A percentile compares a stretch with the other conserved stretches of the same genome.
phyloP scores from a whole-genome alignment of 768 basidiomycete species.

The Phaffia tasmanica region DNA sequence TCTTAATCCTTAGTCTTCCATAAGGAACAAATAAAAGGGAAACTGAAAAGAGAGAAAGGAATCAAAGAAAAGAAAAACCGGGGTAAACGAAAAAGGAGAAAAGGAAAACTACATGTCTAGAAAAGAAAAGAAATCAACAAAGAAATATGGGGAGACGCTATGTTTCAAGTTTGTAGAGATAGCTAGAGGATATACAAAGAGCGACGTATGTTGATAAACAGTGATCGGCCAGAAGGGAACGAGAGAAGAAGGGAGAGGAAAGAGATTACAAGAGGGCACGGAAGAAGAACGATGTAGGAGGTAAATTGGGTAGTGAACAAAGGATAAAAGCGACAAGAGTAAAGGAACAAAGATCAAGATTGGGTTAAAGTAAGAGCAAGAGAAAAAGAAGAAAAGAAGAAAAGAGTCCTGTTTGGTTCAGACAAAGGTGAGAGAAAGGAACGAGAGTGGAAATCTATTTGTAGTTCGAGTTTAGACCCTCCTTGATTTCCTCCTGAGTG shows the following conservation, averaged over 20 bases:
- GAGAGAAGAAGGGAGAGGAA: background rate
- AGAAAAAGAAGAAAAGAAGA: background rate
- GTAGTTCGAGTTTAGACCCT: conserved; percentile 2
- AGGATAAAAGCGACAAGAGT: background rate
- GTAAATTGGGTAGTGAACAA: background rate
- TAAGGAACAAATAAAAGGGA: no score
- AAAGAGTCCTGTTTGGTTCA: background rate
- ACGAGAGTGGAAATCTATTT: background rate
- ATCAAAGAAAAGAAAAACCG: no score
- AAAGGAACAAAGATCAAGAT: background rate
- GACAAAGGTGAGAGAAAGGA: background rate
- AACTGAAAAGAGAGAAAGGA: no score
- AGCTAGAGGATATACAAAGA: no score
- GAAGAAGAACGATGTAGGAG: background rate
- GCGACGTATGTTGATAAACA: no score
- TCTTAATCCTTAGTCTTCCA: no score
- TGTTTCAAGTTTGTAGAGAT: no score
- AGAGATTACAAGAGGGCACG: background rate
- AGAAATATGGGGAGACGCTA: no score
- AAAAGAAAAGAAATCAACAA: no score
- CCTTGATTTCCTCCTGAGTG: conserved; percentile 1
- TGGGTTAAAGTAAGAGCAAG: background rate
- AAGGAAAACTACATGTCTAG: no score
- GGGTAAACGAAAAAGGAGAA: no score
- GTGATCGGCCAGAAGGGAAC: background rate